Evolutionary conservation across 78 protist species (phyloP), one percentile per base, ranked within the genome.

Genomic region (Fonticula alba): DNA sequence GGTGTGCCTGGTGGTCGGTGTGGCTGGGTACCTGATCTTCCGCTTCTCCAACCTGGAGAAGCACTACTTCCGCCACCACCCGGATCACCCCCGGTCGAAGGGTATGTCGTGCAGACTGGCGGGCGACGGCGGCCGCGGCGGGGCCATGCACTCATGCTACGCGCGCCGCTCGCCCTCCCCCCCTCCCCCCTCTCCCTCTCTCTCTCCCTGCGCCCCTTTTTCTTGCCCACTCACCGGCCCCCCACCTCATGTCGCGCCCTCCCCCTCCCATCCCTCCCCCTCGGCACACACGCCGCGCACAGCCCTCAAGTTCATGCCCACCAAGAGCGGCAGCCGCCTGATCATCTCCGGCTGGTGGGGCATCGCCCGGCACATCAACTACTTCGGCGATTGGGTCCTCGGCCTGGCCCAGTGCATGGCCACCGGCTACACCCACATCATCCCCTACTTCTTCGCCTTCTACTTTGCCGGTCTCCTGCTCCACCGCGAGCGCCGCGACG

Each of bases 301-400:
- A 57, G 68, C 43, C 31, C 7, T 76, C 22, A 6, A 69, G 51
- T n/a, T 0, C 24, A 0, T 70, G 35, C 13, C 27, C 40, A 82
- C 91, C 47, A 58, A 69, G 55, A 62, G 78, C 55, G 84, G 80
- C 54, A 52, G 76, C 32, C 13, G 41, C 51, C 77, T 87, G 31
- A 33, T 90, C 52, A 24, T 41, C 41, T 68, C 84, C 1, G 92
- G 96, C 66, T 87, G 80, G 83, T 90, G 96, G 96, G 96, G 96
- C 35, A 46, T 75, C 38, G 85, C 87, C 35, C 75, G 94, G 33
- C 78, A 90, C 68, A 68, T 84, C 52, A 90, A 90, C 75, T 90
- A 90, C 82, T 53, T 81, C 15, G 94, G 94, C 51, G 91, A 89
- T 32, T 60, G 64, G 77, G 53, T 86, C 53, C 33, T 82, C 67